phyloP scores from a whole-genome alignment of 1,139 yeast species.

The Diutina neorugosa region DNA sequence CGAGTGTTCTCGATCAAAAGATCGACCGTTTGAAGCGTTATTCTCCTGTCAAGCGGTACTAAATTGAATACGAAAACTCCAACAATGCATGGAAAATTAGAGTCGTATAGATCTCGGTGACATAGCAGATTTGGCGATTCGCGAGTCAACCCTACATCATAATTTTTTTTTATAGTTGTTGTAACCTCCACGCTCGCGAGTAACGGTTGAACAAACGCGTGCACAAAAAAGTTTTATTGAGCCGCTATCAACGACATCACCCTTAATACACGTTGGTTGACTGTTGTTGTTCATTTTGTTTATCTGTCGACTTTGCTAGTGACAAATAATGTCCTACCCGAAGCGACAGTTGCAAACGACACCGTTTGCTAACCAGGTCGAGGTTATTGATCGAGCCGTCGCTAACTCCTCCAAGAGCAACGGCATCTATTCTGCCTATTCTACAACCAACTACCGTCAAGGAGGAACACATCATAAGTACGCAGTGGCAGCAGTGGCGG shows the following conservation, averaged over 20 bases:
- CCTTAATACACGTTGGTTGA: neutral
- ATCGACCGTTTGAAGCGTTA: no score
- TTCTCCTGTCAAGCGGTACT: no score
- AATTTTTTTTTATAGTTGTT: neutral
- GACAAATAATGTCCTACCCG: slow-evolving; percentile 9
- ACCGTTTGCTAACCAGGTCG: slow-evolving; percentile 23
- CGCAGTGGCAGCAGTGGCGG: slow-evolving; percentile 4
- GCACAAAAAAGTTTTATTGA: neutral
- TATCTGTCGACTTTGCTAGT: neutral
- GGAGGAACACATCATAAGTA: neutral
- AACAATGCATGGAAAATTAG: no score
- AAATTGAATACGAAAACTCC: no score
- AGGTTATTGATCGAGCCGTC: slow-evolving; percentile 14
- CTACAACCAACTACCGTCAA: neutral
- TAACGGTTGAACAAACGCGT: neutral
- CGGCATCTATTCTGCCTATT: neutral
- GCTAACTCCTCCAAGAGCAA: neutral
- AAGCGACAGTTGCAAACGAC: slow-evolving; percentile 17
- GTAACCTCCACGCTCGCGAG: neutral
- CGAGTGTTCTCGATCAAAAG: no score
- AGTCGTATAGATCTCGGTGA: no score
- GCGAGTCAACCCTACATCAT: neutral
- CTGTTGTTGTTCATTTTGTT: neutral
- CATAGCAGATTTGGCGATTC: neutral
- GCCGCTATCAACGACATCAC: neutral